A percentile compares a stretch with the other conserved stretches of the same genome.
phyloP scores from a whole-genome alignment of 78 protist species.

The Dictyostelium capitatum region DNA sequence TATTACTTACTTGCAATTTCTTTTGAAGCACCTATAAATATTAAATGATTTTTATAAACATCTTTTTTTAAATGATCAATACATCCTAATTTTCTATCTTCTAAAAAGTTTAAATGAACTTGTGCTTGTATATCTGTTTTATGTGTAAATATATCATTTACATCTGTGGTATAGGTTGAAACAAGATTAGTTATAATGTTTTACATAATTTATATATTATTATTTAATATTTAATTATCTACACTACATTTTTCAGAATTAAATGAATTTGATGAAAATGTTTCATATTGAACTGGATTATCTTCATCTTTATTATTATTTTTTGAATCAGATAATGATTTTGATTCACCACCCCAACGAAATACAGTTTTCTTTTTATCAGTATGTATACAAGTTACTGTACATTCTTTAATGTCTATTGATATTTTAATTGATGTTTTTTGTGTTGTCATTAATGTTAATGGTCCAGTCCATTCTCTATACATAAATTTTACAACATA shows the following conservation, averaged over 20 bases:
- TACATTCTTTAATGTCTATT: slow-evolving; percentile 32
- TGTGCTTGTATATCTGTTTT: slow-evolving; percentile 37
- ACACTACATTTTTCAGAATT: slow-evolving; percentile 50
- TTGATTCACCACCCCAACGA: slow-evolving; percentile 46
- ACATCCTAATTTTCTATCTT: slow-evolving; percentile 74
- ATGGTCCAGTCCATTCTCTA: slow-evolving; percentile 74
- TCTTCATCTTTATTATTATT: slow-evolving; percentile 22
- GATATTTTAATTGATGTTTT: slow-evolving; percentile 62
- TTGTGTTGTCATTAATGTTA: slow-evolving; percentile 20
- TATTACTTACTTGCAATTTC: slow-evolving; percentile 73
- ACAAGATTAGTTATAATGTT: background rate
- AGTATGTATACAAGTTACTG: slow-evolving; percentile 69
- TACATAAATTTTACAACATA: slow-evolving; percentile 69
- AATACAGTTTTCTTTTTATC: slow-evolving; percentile 74
- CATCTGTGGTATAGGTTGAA: background rate
- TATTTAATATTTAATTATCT: too few relatives aligned
- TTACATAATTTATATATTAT: background rate
- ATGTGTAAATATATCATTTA: slow-evolving; percentile 59
- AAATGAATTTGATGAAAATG: slow-evolving; percentile 25
- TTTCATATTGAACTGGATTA: slow-evolving; percentile 44
- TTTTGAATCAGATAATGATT: background rate
- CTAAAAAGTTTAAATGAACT: slow-evolving; percentile 28
- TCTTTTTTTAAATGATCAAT: slow-evolving; percentile 66
- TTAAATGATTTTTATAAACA: slow-evolving; percentile 80
- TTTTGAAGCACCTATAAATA: slow-evolving; percentile 76